Evolutionary conservation across 2,329 filamentous ascomycete genomes (phyloP).

Genomic region (Diaporthe sp.): DNA sequence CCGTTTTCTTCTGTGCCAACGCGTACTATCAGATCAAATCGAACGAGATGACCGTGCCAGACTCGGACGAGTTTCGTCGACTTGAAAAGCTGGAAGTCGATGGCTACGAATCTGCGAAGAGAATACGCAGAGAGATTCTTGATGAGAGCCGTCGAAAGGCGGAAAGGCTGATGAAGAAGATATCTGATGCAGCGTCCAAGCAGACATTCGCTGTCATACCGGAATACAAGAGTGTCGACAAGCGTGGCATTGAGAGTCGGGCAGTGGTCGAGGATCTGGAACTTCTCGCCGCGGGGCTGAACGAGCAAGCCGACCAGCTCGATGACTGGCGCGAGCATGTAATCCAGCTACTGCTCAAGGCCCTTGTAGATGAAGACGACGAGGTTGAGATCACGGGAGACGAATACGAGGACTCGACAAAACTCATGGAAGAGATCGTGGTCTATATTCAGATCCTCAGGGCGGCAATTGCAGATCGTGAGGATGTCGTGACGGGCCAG

Average conservation of each 20-base stretch:
- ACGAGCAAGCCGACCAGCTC: constrained; percentile 79
- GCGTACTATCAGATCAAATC: constrained; percentile 87
- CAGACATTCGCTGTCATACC: constrained; percentile 75
- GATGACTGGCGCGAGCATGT: constrained; percentile 82
- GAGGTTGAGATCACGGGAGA: constrained; percentile 85
- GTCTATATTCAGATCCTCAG: constrained; percentile 86
- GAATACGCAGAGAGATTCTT: constrained; percentile 84
- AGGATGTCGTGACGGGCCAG: constrained; percentile 81
- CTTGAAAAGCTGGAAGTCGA: constrained; percentile 80
- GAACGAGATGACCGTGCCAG: constrained; percentile 74
- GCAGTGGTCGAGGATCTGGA: constrained; percentile 77
- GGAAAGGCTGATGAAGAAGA: constrained; percentile 72
- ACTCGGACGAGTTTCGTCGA: constrained; percentile 75
- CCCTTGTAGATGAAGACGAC: constrained; percentile 83
- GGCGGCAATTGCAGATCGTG: constrained; percentile 82
- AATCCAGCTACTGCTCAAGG: constrained; percentile 77
- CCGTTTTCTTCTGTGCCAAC: constrained; percentile 87
- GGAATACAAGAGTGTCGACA: constrained; percentile 65
- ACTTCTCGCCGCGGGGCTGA: constrained; percentile 74
- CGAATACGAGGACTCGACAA: constrained; percentile 90
- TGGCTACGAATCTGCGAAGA: constrained; percentile 84
- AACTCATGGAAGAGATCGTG: constrained; percentile 89
- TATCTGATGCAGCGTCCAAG: constrained; percentile 66
- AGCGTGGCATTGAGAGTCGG: constrained; percentile 80
- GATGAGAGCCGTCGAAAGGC: constrained; percentile 69